Base-by-base conservation (phyloP, 352 stramenopile species). In the Pythium rishiriense region DNA sequence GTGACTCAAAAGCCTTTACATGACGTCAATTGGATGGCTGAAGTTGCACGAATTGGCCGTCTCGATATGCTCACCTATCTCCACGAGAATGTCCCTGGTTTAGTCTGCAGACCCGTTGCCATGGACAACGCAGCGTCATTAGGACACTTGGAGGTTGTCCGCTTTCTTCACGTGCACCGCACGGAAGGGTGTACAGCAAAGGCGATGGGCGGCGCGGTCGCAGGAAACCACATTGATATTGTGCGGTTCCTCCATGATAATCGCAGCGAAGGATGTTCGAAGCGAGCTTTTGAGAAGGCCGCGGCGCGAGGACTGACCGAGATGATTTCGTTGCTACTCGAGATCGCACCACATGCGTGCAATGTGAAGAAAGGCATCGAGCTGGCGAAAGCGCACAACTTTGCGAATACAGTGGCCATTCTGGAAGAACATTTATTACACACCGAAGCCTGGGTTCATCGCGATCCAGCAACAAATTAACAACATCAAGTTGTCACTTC, bases 111-210 rank as follows among this genome's bases (percentile, higher is more conserved):
- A 14, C 17, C 11, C 33, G 33, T 3, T 3, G 33, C 17, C 9
- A 39, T 39, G 55, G 68, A 76, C 26, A 56, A 15, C 24, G 75
- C 78, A 0, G 43, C 79, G 15, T 49, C 69, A 17, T 47, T 57
- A 10, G 61, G 72, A 1, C 72, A 77, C 28, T 19, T 67, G 3
- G 28, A 75, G 6, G 47, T 79, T 4, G 63, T 86, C 14, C 63
- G 58, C 33, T 69, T 74, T 29, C 35, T 88, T 35, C 80, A 84
- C 37, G 73, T 82, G 33, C 60, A 75, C 28, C 58, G 70, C 11
- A 47, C 65, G 3, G 69, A 83, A 37, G 28, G 47, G 24, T 54
- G 15, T 17, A 37, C 12, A 11, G n/a, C 25, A 19, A 37, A 54
- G 5, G 57, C 69, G 12, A 74, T 76, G 69, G 62, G 66, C 53